Conservation (phyloP, 441 rosid genomes). For the Metrosideros polymorpha region DNA sequence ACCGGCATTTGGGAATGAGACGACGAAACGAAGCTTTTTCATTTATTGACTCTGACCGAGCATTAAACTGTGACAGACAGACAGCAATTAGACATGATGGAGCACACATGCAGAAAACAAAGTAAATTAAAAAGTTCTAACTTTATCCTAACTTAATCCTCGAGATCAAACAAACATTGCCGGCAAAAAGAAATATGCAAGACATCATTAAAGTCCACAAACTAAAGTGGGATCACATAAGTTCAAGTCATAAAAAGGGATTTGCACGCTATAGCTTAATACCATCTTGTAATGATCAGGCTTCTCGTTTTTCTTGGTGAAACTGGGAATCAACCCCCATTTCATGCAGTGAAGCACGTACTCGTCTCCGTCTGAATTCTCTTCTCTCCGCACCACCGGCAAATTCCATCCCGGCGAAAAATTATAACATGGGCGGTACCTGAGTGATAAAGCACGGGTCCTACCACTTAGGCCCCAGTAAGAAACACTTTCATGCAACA, state of each 20-base stretch:
- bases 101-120: not conserved
- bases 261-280: not conserved
- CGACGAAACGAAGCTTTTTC: conserved; percentile 88
- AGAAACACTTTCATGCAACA: not conserved
- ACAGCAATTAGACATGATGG: not conserved
- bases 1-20: conserved; percentile 65
- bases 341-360: conserved; percentile 66
- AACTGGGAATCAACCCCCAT: conserved; percentile 85
- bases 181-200: not conserved
- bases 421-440: conserved; percentile 74
- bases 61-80: conserved; percentile 58
- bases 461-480: not conserved
- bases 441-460: not conserved
- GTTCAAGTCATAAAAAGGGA: not conserved
- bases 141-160: not conserved
- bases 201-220: not conserved
- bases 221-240: not conserved
- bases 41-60: conserved; percentile 66
- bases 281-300: conserved; percentile 92
- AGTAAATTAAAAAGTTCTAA: not conserved
- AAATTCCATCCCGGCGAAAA: conserved; percentile 58
- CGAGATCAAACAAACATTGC: not conserved
- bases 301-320: conserved; percentile 65
- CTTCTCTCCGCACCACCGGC: conserved; percentile 54
- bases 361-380: conserved; percentile 28